Base-by-base conservation (phyloP, 441 rosid species). In the Arabidopsis lyrata region DNA sequence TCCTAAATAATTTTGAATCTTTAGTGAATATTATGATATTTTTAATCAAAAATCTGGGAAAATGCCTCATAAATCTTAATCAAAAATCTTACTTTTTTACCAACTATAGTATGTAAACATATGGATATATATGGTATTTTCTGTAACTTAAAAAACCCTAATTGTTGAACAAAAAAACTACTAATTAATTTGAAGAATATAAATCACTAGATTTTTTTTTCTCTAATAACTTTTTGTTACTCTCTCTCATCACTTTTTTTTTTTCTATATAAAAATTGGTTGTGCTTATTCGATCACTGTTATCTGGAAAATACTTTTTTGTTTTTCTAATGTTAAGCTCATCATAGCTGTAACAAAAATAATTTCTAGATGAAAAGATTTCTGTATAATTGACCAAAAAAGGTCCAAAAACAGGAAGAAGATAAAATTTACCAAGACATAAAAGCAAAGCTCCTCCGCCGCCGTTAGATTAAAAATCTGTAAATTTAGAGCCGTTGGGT, bases 391-490 rank as follows among this genome's bases (percentile, higher is more conserved):
- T 57, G 5, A 29, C 42, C 58, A 0, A 29, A 48, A 66, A 56
- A 24, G 12, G 27, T 24, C 27, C 27, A 24, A 24, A 24, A 24
- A 24, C 27, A 24, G 27, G 14, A 35, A 36, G 0, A 36, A 55
- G 50, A 55, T 35, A 22, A 55, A 35, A 45, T 32, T 22, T 45
- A 13, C 55, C 31, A 72, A 62, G 11, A 8, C 32, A 44, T 42
- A 20, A 41, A 63, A n/a, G 36, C 27, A 55, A 8, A 24, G 38
- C 4, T 12, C 57, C 2, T 35, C 63, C 32, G 13, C 10, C 35
- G 29, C 53, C 49, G 68, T 71, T 29, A 18, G 48, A 59, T 58
- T 2, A 12, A 70, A 18, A 50, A 3, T 35, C 38, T 31, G 66
- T 29, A 29, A 1, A 11, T 57, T 65, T 65, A 47, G 18, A 56